A percentile compares a stretch with the other conserved stretches of the same genome.
Conservation (phyloP, 1,139 yeast genomes). For the Kurtzmaniella quercitrusa region DNA sequence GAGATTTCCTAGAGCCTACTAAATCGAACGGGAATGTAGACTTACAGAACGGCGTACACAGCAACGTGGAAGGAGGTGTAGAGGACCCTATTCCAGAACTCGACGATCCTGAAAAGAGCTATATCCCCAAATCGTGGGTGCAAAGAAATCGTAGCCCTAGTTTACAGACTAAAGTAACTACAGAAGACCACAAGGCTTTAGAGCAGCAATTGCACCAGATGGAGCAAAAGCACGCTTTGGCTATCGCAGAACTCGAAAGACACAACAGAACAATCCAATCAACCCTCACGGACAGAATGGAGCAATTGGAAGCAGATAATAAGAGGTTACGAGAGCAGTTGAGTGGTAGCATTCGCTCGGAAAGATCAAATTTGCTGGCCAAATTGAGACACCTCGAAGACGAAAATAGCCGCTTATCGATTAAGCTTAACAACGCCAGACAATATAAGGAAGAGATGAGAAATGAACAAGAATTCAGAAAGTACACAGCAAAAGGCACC, state of each 20-base stretch:
- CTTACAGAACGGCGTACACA: background rate
- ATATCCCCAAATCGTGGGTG: conserved; percentile 9
- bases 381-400: conserved; percentile 8
- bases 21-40: background rate
- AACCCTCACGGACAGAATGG: conserved; percentile 2
- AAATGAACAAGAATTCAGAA: conserved; percentile 7
- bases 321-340: background rate
- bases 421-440: conserved; percentile 9
- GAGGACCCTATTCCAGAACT: conserved; percentile 4
- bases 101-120: conserved; percentile 9
- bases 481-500: background rate
- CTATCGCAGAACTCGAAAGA: conserved; percentile 11
- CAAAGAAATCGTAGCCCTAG: conserved; percentile 1
- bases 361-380: conserved; percentile 5
- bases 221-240: conserved; percentile 7
- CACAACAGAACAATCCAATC: conserved; percentile 5
- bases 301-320: conserved; percentile 12
- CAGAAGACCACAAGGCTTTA: conserved; percentile 1
- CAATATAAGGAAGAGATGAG: conserved; percentile 8
- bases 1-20: conserved; percentile 12
- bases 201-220: conserved; percentile 1
- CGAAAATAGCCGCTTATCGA: conserved; percentile 9
- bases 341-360: background rate
- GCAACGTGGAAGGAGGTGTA: background rate
- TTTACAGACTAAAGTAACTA: background rate